Evolutionary conservation across 2,329 filamentous ascomycete genomes (phyloP).

Genomic region (Hymenoscyphus infarciens): DNA sequence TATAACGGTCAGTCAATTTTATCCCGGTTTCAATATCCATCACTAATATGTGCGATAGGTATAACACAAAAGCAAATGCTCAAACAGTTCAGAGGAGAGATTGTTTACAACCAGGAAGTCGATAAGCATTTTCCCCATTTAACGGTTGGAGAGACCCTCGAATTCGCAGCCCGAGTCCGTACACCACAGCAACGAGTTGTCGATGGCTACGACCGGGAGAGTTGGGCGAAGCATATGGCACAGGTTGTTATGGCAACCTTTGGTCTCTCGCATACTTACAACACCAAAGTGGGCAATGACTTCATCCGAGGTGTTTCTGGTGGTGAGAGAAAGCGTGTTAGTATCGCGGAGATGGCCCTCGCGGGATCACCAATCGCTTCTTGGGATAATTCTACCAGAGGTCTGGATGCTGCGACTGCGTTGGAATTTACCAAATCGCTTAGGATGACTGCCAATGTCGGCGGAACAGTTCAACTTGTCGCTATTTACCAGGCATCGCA

Average conservation of each 20-base stretch:
- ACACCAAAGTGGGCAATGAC: conserved; percentile 73
- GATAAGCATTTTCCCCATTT: conserved; percentile 75
- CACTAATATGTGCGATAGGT: conserved; percentile 44
- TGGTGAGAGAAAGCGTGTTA: conserved; percentile 75
- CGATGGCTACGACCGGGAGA: conserved; percentile 54
- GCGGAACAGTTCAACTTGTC: conserved; percentile 59
- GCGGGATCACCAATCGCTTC: conserved; percentile 46
- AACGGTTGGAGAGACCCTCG: conserved; percentile 69
- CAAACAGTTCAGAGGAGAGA: conserved; percentile 59
- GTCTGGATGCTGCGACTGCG: conserved; percentile 71
- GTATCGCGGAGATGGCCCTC: conserved; percentile 71
- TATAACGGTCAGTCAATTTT: conserved; percentile 59
- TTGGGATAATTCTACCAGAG: conserved; percentile 50
- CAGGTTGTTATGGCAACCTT: conserved; percentile 69
- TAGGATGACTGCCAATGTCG: conserved; percentile 61
- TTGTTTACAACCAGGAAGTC: conserved; percentile 72
- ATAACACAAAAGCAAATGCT: conserved; percentile 48
- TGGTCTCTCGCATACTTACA: conserved; percentile 66
- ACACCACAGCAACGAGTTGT: conserved; percentile 58
- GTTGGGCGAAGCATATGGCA: conserved; percentile 41
- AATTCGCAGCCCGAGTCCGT: conserved; percentile 66
- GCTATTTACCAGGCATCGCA: conserved; percentile 73
- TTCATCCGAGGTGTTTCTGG: conserved; percentile 67
- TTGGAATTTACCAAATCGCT: conserved; percentile 69
- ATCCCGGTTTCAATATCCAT: conserved; percentile 51